Evolutionary conservation across 257 asterid species (phyloP).

Genomic region (Nicotiana undulata): DNA sequence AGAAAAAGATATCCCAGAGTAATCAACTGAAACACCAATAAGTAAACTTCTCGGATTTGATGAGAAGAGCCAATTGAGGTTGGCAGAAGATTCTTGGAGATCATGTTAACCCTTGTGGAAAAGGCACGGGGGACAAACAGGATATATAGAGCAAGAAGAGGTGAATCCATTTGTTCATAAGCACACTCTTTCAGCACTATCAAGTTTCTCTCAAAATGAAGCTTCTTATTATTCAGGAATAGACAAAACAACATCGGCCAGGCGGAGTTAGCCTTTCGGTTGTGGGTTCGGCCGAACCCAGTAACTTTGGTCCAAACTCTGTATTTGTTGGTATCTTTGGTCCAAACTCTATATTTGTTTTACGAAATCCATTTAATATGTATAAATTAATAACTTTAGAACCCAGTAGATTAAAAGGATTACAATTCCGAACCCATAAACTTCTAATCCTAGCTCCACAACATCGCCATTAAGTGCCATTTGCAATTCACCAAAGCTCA

Average conservation of each 20-base stretch:
- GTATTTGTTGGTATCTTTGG: too few relatives aligned
- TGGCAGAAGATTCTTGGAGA: neutral
- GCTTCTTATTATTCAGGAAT: neutral
- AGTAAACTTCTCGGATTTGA: neutral
- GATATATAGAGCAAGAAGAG: too few relatives aligned
- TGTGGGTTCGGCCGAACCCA: too few relatives aligned
- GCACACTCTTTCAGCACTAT: neutral
- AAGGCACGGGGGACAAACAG: neutral
- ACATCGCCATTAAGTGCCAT: neutral
- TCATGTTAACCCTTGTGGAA: neutral
- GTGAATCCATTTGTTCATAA: neutral
- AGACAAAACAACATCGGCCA: neutral
- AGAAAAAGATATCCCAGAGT: neutral
- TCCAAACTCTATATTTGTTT: too few relatives aligned
- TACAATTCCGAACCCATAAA: too few relatives aligned
- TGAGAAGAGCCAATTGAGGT: neutral
- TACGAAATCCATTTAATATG: too few relatives aligned
- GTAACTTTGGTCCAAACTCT: too few relatives aligned
- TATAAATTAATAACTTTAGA: too few relatives aligned
- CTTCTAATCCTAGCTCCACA: too few relatives aligned
- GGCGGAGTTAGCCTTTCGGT: too few relatives aligned
- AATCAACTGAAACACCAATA: neutral
- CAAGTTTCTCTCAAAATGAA: neutral
- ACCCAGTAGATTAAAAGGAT: too few relatives aligned
- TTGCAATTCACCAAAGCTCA: neutral